Base-by-base conservation (phyloP, 2,329 filamentous ascomycete genomes). In the Colletotrichum tofieldiae region DNA sequence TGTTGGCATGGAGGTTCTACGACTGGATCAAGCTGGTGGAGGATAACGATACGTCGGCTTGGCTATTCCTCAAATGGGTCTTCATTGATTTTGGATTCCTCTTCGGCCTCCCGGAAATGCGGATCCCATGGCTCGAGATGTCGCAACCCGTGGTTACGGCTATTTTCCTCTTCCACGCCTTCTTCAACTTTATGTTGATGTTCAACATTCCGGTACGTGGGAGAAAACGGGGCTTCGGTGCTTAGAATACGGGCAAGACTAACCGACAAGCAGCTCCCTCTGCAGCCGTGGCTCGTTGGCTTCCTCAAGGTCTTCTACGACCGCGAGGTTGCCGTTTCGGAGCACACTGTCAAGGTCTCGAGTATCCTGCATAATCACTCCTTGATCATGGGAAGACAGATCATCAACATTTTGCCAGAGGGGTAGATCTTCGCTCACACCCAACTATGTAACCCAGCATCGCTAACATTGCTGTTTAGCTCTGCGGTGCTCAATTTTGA, bases 121-220 rank as follows among this genome's bases (percentile, higher is more conserved):
- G 94, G 80, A 98, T 99, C 88, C 96, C 96, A 71, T 99, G 96
- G 97, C 87, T 99, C 71, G 95, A 98, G 85, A 94, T 96, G 85
- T 94, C 94, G 54, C 93, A 94, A 78, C 88, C 90, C 45, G 91
- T 91, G 0, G 93, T 94, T 65, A 88, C 93, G 52, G 85, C 89
- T 41, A 83, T 95, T 29, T 97, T 96, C 78, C 81, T 93, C 58
- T 76, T 88, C 4, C 95, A 98, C 81, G 88, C 92, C 3, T 79
- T 93, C 2, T 82, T 93, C 64, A 94, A 98, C 84, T 93, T 92
- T 76, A 92, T 97, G 85, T 84, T 98, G 76, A 98, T 98, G 95
- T 97, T 98, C 81, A 93, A 94, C 75, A 92, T 98, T 73, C 92
- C 93, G 51, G 90, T 94, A 81, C 77, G 89, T 84, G 8, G 16